A percentile compares a stretch with the other conserved stretches of the same genome.
phyloP scores from a whole-genome alignment of 2,329 filamentous ascomycete genomes.

The Chaetomiaceae sp. region DNA sequence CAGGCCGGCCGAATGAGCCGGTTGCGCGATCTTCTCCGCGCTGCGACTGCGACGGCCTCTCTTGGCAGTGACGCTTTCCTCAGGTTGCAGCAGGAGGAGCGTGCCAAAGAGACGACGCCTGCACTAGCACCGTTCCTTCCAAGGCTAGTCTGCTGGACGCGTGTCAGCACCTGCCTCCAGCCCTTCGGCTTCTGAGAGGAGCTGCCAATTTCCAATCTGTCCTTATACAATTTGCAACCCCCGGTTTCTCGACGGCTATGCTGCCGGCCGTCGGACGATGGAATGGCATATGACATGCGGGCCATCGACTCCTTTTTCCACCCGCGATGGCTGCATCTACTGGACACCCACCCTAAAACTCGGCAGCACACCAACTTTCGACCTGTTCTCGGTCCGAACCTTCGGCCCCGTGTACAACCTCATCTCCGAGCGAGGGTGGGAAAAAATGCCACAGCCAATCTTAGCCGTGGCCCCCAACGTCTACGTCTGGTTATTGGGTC shows the following conservation, averaged over 20 bases:
- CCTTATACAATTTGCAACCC: neutral
- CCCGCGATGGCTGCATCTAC: no score
- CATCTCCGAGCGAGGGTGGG: neutral
- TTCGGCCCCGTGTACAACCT: conserved; percentile 1
- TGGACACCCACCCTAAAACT: no score
- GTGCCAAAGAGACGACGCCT: neutral
- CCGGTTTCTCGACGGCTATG: neutral
- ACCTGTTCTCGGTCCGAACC: neutral
- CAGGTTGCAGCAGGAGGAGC: neutral
- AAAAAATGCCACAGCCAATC: neutral
- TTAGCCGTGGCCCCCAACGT: no score
- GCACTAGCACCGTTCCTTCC: neutral
- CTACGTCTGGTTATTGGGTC: no score
- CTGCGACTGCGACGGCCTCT: conserved; percentile 1
- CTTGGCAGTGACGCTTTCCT: conserved; percentile 9
- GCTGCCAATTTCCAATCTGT: neutral
- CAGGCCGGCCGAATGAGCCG: conserved; percentile 12
- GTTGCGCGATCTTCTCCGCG: neutral
- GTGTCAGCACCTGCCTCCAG: neutral
- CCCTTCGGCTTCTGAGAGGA: no score
- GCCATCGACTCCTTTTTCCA: neutral
- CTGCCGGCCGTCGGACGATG: no score
- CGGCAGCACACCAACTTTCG: no score
- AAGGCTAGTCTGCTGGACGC: neutral
- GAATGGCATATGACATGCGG: no score